Conservation (phyloP, 148 eudicot genomes). For the Rhododendron williamsianum region DNA sequence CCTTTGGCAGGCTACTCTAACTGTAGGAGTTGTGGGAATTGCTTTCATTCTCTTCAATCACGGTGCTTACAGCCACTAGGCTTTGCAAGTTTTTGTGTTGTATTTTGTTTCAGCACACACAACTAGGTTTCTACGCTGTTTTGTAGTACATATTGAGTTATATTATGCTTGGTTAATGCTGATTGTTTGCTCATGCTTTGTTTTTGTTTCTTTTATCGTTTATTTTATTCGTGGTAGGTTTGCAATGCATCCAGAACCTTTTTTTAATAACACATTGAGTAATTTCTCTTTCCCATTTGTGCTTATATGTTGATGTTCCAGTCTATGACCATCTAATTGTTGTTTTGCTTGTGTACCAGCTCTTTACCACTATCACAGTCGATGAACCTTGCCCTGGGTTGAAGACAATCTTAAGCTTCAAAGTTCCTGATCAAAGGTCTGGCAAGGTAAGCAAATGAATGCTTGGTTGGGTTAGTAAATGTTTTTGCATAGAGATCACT, state of each 20-base stretch:
- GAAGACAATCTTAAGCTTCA: constrained; percentile 66
- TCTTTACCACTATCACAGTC: constrained; percentile 55
- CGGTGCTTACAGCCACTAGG: neutral
- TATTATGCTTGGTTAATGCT: neutral
- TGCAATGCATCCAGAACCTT: neutral
- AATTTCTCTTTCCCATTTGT: neutral
- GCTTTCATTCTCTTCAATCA: neutral
- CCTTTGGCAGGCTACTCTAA: neutral
- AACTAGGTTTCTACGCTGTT: neutral
- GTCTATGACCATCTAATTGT: neutral
- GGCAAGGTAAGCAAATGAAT: constrained; percentile 46
- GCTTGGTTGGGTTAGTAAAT: neutral
- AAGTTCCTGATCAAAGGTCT: constrained; percentile 68
- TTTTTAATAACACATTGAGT: neutral
- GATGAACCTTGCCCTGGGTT: constrained; percentile 71
- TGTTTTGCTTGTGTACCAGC: constrained; percentile 23
- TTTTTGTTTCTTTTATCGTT: neutral
- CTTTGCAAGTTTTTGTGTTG: neutral
- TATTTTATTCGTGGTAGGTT: neutral
- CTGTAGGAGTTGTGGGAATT: neutral
- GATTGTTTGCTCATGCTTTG: neutral
- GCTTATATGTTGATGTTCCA: neutral
- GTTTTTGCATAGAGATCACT: neutral
- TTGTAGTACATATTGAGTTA: neutral
- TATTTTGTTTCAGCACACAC: neutral